A percentile compares a stretch with the other conserved stretches of the same genome.
phyloP scores from a whole-genome alignment of 768 basidiomycete genomes.

The Sarcomyxa edulis region DNA sequence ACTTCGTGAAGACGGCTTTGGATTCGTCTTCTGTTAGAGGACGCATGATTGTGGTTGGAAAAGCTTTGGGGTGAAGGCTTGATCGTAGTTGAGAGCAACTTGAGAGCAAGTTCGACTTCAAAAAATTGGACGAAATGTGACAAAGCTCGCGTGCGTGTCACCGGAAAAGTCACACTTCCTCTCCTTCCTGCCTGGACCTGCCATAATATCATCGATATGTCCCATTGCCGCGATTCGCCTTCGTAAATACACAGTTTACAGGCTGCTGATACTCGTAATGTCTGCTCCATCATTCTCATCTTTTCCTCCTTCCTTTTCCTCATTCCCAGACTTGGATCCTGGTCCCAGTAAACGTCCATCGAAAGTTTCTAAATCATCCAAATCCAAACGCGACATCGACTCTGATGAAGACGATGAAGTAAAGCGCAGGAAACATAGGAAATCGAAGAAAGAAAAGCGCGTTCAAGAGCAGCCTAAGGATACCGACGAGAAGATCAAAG shows the following conservation, averaged over 20 bases:
- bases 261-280: too few species aligned
- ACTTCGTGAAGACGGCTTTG: conserved; percentile 91
- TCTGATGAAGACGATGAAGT: conserved; percentile 11
- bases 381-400: conserved; percentile 1
- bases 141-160: too few species aligned
- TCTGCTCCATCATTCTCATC: conserved; percentile 56
- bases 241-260: too few species aligned
- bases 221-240: too few species aligned
- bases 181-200: too few species aligned
- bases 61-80: conserved; percentile 11
- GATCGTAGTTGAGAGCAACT: too few species aligned
- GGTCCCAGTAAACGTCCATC: conserved; percentile 27
- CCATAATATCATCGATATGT: too few species aligned
- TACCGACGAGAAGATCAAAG: conserved; percentile 16
- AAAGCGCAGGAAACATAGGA: conserved; percentile 20
- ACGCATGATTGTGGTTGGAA: conserved; percentile 58
- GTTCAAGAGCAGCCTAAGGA: conserved; percentile 15
- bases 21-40: conserved; percentile 97
- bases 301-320: conserved; percentile 61
- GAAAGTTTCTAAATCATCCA: conserved; percentile 10
- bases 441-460: conserved; percentile 21
- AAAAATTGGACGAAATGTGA: too few species aligned
- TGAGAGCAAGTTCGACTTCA: conserved; percentile 7
- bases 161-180: too few species aligned
- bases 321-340: conserved; percentile 61